Evolutionary conservation across 495 filamentous ascomycete species (phyloP).

Genomic region (Hypoxylon fuscum): DNA sequence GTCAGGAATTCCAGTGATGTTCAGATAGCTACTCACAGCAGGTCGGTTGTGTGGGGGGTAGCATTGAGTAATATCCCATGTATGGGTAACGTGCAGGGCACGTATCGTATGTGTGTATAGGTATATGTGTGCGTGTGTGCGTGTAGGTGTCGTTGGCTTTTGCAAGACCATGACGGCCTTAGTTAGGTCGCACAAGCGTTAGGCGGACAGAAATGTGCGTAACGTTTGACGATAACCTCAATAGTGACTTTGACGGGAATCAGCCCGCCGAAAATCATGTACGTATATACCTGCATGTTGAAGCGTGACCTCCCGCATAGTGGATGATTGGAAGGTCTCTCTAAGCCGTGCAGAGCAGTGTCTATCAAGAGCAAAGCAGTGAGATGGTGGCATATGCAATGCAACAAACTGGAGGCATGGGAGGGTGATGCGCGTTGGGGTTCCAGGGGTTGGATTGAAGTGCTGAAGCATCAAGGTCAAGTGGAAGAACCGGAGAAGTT

Average conservation of each 20-base stretch:
- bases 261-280: slow-evolving; percentile 20
- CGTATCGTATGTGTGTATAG: background rate
- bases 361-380: slow-evolving; percentile 15
- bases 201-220: slow-evolving; percentile 12
- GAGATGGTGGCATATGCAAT: slow-evolving; percentile 38
- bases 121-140: slow-evolving; percentile 1
- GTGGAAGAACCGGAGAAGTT: slow-evolving; percentile 21
- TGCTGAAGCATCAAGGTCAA: slow-evolving; percentile 8
- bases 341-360: slow-evolving; percentile 6
- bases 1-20: slow-evolving; percentile 12
- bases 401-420: slow-evolving; percentile 16
- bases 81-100: slow-evolving; percentile 27
- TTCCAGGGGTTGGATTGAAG: slow-evolving; percentile 7
- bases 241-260: slow-evolving; percentile 4
- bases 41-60: slow-evolving; percentile 26
- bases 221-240: slow-evolving; percentile 21
- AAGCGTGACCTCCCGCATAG: slow-evolving; percentile 20
- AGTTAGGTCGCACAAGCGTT: slow-evolving; percentile 10
- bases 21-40: slow-evolving; percentile 4
- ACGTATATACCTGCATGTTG: slow-evolving; percentile 17
- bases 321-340: slow-evolving; percentile 19
- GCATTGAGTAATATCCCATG: slow-evolving; percentile 13
- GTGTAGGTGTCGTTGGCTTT: slow-evolving; percentile 13
- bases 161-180: slow-evolving; percentile 28
- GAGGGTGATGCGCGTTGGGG: slow-evolving; percentile 24